These are phyloP conservation scores for Aquilaria sinensis DNA, from an alignment of 345 rosid genomes.

Conservation along the genomic window DNA sequence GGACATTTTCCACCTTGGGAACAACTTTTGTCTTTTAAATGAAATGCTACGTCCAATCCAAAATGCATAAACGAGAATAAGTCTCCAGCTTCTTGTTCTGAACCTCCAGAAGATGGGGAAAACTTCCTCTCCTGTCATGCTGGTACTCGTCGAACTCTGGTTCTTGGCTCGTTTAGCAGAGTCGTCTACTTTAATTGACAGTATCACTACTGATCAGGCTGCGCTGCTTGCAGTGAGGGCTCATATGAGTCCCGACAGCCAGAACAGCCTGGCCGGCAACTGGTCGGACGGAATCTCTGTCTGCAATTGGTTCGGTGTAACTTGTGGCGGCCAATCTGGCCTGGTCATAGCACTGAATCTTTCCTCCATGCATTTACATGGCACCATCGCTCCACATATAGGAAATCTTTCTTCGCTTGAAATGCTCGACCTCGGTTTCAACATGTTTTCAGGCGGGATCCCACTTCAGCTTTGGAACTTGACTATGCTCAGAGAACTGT, in stretches of 20 bases:
- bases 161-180: no score
- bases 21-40: no score
- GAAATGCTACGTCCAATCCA: no score
- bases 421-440: not conserved
- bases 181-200: no score
- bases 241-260: constrained; percentile 6
- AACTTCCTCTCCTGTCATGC: no score
- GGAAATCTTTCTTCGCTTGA: constrained; percentile 15
- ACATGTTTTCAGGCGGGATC: constrained; percentile 6
- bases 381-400: constrained; percentile 17
- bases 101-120: no score
- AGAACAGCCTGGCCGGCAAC: constrained; percentile 7
- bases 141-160: no score
- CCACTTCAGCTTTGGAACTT: constrained; percentile 11
- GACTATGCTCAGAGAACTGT: constrained; percentile 3
- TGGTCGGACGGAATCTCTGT: constrained; percentile 14
- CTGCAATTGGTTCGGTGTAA: constrained; percentile 22
- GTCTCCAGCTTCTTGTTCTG: no score
- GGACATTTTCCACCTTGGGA: no score
- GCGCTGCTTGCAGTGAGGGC: constrained; percentile 16
- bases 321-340: constrained; percentile 6
- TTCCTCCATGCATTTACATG: constrained; percentile 11
- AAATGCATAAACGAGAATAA: no score
- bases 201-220: not conserved
- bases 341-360: constrained; percentile 17